Conservation (phyloP, 768 basidiomycete genomes). For the Tricholoma hemisulphureum region DNA sequence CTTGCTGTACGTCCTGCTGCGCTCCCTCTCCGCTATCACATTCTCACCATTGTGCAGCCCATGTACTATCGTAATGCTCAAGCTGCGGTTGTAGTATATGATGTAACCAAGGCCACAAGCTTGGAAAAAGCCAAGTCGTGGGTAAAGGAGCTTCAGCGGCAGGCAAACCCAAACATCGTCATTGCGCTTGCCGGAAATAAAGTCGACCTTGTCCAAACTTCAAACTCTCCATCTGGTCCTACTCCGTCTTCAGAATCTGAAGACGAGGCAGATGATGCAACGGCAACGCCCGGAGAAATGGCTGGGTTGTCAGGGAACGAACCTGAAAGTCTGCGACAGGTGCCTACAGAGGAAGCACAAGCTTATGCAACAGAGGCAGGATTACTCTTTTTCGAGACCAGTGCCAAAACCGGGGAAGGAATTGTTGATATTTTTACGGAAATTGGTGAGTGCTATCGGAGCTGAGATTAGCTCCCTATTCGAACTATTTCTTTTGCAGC, state of each 20-base stretch:
- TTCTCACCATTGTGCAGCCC: slow-evolving; percentile 50
- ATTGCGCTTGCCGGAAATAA: slow-evolving; percentile 99
- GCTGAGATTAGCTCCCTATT: neutral
- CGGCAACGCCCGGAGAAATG: slow-evolving; percentile 76
- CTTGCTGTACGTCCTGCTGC: slow-evolving; percentile 65
- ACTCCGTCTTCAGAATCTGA: slow-evolving; percentile 66
- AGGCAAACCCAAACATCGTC: slow-evolving; percentile 98
- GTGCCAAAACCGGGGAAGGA: slow-evolving; percentile 95
- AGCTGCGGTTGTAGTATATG: slow-evolving; percentile 97
- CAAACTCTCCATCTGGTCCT: slow-evolving; percentile 48
- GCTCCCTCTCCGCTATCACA: slow-evolving; percentile 7
- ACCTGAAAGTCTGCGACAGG: slow-evolving; percentile 79
- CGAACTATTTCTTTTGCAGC: slow-evolving; percentile 30
- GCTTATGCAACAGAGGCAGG: slow-evolving; percentile 96
- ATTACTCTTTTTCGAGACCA: slow-evolving; percentile 94
- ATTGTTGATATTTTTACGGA: slow-evolving; percentile 97
- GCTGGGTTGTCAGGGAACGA: slow-evolving; percentile 49
- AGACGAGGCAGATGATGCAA: slow-evolving; percentile 92
- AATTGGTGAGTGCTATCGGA: slow-evolving; percentile 65
- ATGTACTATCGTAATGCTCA: slow-evolving; percentile 99
- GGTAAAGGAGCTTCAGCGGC: slow-evolving; percentile 98
- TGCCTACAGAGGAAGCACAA: slow-evolving; percentile 91
- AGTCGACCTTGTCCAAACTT: slow-evolving; percentile 80
- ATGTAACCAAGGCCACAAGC: slow-evolving; percentile 93
- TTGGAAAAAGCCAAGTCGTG: slow-evolving; percentile 99